Evolutionary conservation across 306 rosid species (phyloP).

Genomic region (Lathyrus tuberosus): DNA sequence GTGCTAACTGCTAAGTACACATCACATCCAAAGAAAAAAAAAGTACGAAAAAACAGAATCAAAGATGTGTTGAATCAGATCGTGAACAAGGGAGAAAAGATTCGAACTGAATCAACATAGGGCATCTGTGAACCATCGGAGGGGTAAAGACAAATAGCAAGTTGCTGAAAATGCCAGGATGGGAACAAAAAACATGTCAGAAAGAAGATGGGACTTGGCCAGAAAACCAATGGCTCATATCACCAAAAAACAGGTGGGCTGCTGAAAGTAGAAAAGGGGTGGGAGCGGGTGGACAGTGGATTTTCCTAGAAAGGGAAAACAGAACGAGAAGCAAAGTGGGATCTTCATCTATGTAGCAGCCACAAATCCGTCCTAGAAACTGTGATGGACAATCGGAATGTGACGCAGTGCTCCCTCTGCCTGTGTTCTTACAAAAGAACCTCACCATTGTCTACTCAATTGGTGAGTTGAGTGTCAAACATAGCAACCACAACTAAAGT

Average conservation of each 20-base stretch:
- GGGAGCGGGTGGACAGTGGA: neutral
- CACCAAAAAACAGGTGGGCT: neutral
- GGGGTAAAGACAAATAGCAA: neutral
- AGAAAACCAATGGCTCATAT: neutral
- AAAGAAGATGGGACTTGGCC: constrained; percentile 4
- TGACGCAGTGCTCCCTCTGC: neutral
- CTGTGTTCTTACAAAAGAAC: too few species aligned
- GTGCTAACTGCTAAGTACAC: neutral
- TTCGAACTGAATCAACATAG: neutral
- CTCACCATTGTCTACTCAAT: neutral
- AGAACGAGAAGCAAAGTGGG: neutral
- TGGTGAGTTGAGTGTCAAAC: neutral
- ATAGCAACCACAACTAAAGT: neutral
- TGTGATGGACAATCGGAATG: constrained; percentile 1
- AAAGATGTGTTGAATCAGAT: neutral
- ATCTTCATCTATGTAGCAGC: constrained; percentile 5
- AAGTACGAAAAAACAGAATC: neutral
- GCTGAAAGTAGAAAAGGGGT: neutral
- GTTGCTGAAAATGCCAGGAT: neutral
- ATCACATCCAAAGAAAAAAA: neutral
- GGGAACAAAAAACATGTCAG: neutral
- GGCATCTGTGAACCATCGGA: neutral
- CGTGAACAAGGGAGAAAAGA: constrained; percentile 2
- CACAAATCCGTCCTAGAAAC: neutral
- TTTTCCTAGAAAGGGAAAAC: constrained; percentile 1